A percentile compares a stretch with the other conserved stretches of the same genome.
phyloP scores from a whole-genome alignment of 805 yeast genomes.

The Kodamaea restingae region DNA sequence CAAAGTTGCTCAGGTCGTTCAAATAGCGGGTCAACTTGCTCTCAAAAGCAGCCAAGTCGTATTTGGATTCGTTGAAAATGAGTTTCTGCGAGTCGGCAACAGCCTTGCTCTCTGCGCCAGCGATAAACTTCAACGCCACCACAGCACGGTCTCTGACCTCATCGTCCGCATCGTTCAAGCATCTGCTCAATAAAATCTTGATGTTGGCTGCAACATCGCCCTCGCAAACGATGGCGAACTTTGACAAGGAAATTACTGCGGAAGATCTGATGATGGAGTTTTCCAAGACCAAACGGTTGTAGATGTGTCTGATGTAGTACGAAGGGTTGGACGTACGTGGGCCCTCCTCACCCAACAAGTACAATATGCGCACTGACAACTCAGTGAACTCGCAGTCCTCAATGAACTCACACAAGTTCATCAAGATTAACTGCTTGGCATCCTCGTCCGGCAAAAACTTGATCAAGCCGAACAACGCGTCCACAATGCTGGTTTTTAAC shows the following conservation, averaged over 20 bases:
- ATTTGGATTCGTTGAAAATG: conserved; percentile 63
- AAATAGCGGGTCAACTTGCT: conserved; percentile 71
- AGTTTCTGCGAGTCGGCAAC: conserved; percentile 23
- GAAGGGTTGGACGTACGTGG: conserved; percentile 85
- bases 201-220: conserved; percentile 64
- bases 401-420: conserved; percentile 90
- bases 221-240: conserved; percentile 80
- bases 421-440: conserved; percentile 77
- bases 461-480: conserved; percentile 88
- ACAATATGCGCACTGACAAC: conserved; percentile 87
- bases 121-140: conserved; percentile 66
- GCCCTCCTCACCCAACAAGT: conserved; percentile 90
- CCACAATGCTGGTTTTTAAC: conserved; percentile 84
- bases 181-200: conserved; percentile 70
- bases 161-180: conserved; percentile 85
- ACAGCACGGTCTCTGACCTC: conserved; percentile 98
- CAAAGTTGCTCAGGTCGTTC: conserved; percentile 46
- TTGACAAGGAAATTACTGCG: conserved; percentile 88
- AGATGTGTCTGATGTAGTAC: conserved; percentile 89
- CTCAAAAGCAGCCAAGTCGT: conserved; percentile 76
- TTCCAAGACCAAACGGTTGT: conserved; percentile 93
- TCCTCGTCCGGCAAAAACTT: conserved; percentile 68
- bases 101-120: conserved; percentile 23
- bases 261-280: conserved; percentile 94
- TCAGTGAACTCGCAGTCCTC: conserved; percentile 98